phyloP scores from a whole-genome alignment of 2,329 filamentous ascomycete genomes.

The Penicillium occitanis region DNA sequence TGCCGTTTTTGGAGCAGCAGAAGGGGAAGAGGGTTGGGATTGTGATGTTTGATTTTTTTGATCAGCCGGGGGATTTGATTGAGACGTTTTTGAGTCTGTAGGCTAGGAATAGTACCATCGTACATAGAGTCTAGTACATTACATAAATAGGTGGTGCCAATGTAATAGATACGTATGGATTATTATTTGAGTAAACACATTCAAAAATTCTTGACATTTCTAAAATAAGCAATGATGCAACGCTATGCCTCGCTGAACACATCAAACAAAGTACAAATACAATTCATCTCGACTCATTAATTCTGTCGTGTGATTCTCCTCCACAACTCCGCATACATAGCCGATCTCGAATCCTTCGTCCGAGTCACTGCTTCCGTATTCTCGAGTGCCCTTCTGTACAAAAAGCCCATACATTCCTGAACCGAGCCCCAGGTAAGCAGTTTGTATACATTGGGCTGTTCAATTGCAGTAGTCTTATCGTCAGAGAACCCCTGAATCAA shows the following conservation, averaged over 20 bases:
- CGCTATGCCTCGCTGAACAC: conserved; percentile 11
- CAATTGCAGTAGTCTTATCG: conserved; percentile 16
- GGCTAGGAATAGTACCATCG: no score
- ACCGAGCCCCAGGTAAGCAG: conserved; percentile 61
- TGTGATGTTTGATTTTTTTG: conserved; percentile 55
- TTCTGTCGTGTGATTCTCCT: conserved; percentile 27
- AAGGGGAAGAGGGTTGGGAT: conserved; percentile 51
- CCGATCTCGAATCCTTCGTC: conserved; percentile 47
- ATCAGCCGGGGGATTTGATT: conserved; percentile 45
- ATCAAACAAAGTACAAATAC: not conserved
- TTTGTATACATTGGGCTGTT: conserved; percentile 56
- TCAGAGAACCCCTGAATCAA: conserved; percentile 48
- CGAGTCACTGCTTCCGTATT: conserved; percentile 64
- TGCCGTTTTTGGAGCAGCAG: conserved; percentile 37
- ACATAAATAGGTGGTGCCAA: no score
- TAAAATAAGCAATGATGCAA: not conserved
- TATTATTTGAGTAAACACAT: no score
- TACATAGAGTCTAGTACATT: no score
- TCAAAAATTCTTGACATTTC: not conserved
- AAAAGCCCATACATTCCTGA: conserved; percentile 60
- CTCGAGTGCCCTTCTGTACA: conserved; percentile 67
- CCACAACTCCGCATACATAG: conserved; percentile 38
- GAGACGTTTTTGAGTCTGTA: conserved; percentile 37
- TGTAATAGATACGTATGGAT: no score
- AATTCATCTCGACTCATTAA: not conserved